Percentiles rank a stretch among this genome's conserved stretches.
Conservation (phyloP, 1,139 yeast genomes). For the Yamadazyma trypodendri region DNA sequence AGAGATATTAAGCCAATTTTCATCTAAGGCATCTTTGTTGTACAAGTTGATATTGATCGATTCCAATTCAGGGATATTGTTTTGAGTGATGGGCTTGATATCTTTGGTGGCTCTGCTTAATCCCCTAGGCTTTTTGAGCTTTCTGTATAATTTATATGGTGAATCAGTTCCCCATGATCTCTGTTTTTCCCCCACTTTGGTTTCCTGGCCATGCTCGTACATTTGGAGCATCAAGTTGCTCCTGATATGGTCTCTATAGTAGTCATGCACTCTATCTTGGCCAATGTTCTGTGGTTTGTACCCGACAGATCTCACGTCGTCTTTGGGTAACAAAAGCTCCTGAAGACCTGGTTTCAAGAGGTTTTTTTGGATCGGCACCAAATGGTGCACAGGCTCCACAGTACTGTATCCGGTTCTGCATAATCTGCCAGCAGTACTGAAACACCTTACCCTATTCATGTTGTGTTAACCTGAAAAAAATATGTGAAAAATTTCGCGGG, state of each 20-base stretch:
- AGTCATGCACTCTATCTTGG: constrained; percentile 80
- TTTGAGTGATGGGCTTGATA: constrained; percentile 60
- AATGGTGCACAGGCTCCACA: constrained; percentile 89
- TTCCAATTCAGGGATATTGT: constrained; percentile 70
- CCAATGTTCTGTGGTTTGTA: constrained; percentile 69
- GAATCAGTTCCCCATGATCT: constrained; percentile 88
- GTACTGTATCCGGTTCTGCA: constrained; percentile 73
- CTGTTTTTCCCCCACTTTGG: constrained; percentile 63
- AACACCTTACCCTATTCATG: constrained; percentile 16
- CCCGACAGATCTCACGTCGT: constrained; percentile 74
- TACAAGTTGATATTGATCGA: constrained; percentile 73
- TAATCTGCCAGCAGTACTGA: constrained; percentile 19
- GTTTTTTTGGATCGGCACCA: constrained; percentile 70
- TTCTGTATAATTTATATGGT: constrained; percentile 87
- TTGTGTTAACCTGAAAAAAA: constrained; percentile 1
- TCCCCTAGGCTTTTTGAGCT: constrained; percentile 63
- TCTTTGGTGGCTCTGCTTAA: constrained; percentile 70
- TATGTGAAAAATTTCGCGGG: constrained; percentile 11
- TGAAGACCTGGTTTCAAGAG: constrained; percentile 69
- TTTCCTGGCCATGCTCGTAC: constrained; percentile 62
- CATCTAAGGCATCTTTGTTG: constrained; percentile 71
- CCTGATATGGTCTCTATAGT: constrained; percentile 69
- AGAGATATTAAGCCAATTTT: constrained; percentile 72
- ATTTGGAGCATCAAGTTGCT: constrained; percentile 77
- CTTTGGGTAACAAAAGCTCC: constrained; percentile 62